A percentile compares a stretch with the other conserved stretches of the same genome.
phyloP scores from a whole-genome alignment of 2,329 filamentous ascomycete genomes.

The Phyllosticta paracitricarpa region DNA sequence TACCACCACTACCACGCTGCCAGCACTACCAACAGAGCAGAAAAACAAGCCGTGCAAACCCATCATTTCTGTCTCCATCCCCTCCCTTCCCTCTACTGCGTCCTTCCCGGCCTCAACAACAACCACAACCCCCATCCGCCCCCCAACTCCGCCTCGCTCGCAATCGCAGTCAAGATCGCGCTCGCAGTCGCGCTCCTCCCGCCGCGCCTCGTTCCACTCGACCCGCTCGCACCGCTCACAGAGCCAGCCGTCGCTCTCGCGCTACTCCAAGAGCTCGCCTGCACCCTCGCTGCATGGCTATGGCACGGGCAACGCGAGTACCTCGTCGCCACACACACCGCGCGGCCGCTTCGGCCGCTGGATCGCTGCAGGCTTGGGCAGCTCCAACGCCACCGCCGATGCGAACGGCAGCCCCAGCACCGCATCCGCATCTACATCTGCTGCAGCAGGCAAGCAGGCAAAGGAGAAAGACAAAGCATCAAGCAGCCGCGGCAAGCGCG shows the following conservation, averaged over 20 bases:
- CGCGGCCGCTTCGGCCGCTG: background rate
- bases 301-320: background rate
- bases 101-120: background rate
- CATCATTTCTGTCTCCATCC: background rate
- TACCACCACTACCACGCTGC: background rate
- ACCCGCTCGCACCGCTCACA: background rate
- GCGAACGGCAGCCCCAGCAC: too few relatives aligned
- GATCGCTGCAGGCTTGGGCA: background rate
- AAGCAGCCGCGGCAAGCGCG: background rate
- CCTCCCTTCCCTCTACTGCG: background rate
- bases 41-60: background rate
- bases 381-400: too few relatives aligned
- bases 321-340: background rate
- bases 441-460: background rate
- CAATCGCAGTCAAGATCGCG: slow-evolving; percentile 20
- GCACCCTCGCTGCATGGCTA: background rate
- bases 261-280: background rate
- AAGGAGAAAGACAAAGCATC: background rate
- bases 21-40: background rate
- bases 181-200: background rate
- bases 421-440: too few relatives aligned
- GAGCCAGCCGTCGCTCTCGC: background rate
- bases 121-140: background rate
- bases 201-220: background rate
- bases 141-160: background rate